Conservation (phyloP, 2,329 filamentous ascomycete species). For the Neobulgaria alba region DNA sequence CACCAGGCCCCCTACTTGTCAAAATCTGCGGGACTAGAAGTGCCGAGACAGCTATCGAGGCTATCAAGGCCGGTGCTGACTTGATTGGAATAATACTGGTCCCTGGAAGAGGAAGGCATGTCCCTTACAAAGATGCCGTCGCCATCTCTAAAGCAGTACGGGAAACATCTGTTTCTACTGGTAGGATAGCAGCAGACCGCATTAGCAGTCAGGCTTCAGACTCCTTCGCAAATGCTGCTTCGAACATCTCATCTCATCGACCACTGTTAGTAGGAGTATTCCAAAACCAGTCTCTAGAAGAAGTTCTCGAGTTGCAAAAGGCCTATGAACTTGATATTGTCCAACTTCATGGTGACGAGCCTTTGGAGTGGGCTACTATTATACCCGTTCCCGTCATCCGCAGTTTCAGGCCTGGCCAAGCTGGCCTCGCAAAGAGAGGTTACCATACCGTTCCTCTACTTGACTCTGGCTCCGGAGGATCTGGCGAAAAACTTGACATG, state of each 20-base stretch:
- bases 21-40: constrained; percentile 94
- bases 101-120: constrained; percentile 68
- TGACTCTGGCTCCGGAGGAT: constrained; percentile 76
- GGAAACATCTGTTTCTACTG: constrained; percentile 25
- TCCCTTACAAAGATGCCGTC: constrained; percentile 68
- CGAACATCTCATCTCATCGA: constrained; percentile 43
- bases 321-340: constrained; percentile 76
- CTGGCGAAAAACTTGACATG: constrained; percentile 69
- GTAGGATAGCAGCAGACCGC: constrained; percentile 21
- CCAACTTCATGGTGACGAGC: constrained; percentile 87
- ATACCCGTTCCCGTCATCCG: constrained; percentile 89
- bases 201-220: constrained; percentile 40
- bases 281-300: constrained; percentile 76
- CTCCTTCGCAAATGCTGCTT: constrained; percentile 57
- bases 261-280: constrained; percentile 90
- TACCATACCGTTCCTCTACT: constrained; percentile 79
- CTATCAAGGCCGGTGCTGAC: constrained; percentile 81
- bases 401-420: constrained; percentile 66
- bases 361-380: constrained; percentile 80
- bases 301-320: constrained; percentile 71
- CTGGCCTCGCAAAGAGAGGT: constrained; percentile 57
- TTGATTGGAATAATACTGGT: constrained; percentile 90
- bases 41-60: constrained; percentile 68
- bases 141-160: constrained; percentile 76
- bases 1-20: constrained; percentile 53